These are phyloP conservation scores for Turnera subulata DNA, from an alignment of 345 rosid species.

Conservation along the genomic window DNA sequence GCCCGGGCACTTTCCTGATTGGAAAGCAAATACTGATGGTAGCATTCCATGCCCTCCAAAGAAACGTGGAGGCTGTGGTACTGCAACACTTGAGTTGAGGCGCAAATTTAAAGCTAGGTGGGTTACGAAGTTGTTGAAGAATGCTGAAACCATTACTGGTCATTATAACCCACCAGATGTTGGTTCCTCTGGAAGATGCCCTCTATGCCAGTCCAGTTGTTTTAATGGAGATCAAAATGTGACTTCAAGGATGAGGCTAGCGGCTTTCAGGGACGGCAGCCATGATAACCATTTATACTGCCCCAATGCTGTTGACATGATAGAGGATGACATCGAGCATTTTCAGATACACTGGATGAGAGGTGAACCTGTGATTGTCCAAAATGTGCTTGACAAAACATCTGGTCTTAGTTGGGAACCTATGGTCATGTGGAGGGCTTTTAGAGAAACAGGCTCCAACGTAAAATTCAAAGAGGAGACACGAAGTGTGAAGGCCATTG, in stretches of 20 bases:
- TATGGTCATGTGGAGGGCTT: conserved; percentile 7
- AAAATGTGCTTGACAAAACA: not conserved
- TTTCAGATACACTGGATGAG: conserved; percentile 4
- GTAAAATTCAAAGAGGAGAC: not conserved
- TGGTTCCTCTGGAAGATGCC: no score
- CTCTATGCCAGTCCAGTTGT: not conserved
- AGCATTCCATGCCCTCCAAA: conserved; percentile 62
- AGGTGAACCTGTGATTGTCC: conserved; percentile 4
- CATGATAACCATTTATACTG: conserved; percentile 2
- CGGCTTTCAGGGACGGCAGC: not conserved
- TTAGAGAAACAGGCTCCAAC: not conserved
- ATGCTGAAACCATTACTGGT: not conserved
- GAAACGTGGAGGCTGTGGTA: not conserved
- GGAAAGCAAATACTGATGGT: conserved; percentile 81
- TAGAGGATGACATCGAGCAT: not conserved
- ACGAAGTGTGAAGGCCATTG: conserved; percentile 3
- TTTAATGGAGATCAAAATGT: not conserved
- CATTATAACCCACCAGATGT: no score
- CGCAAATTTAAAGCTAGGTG: not conserved
- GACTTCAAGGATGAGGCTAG: not conserved
- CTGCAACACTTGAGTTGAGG: not conserved
- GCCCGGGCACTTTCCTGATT: conserved; percentile 56
- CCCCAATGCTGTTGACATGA: not conserved
- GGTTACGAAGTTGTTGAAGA: not conserved
- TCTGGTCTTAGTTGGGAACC: conserved; percentile 8